A percentile compares a stretch with the other conserved stretches of the same genome.
Conservation (phyloP, 352 stramenopile genomes). For the Pythium folliculosum region DNA sequence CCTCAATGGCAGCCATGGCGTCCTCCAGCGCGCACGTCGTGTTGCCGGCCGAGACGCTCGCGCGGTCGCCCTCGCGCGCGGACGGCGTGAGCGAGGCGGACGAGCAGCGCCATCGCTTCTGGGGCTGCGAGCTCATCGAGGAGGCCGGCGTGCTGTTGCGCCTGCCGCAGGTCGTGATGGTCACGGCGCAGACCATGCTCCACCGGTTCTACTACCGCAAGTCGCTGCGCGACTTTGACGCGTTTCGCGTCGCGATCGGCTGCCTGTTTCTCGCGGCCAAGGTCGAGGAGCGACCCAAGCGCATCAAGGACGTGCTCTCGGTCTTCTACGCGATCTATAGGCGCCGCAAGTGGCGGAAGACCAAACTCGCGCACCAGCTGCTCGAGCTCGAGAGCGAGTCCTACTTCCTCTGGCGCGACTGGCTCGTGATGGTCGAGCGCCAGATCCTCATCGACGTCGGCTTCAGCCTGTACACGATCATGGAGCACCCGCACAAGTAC, state of each 20-base stretch:
- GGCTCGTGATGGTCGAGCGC: conserved; percentile 87
- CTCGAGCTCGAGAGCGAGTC: conserved; percentile 63
- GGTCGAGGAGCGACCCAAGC: conserved; percentile 84
- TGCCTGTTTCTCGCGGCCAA: conserved; percentile 91
- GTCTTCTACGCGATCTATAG: conserved; percentile 90
- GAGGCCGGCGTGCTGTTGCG: conserved; percentile 86
- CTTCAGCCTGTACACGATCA: conserved; percentile 92
- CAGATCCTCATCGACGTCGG: conserved; percentile 92
- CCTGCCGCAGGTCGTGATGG: conserved; percentile 89
- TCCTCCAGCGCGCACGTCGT: conserved; percentile 37
- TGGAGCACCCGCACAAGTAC: conserved; percentile 93
- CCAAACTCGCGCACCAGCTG: conserved; percentile 56
- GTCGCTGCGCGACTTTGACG: conserved; percentile 86
- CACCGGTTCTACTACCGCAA: conserved; percentile 91
- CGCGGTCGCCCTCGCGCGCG: conserved; percentile 47
- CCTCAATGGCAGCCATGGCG: conserved; percentile 1
- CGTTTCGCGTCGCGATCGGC: conserved; percentile 86
- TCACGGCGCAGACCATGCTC: conserved; percentile 89
- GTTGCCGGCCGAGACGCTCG: conserved; percentile 43
- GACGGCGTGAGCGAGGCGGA: conserved; percentile 38
- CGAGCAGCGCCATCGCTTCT: conserved; percentile 76
- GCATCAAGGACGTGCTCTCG: conserved; percentile 79
- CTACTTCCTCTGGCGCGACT: conserved; percentile 77
- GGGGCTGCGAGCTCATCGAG: conserved; percentile 90
- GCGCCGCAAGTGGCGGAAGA: conserved; percentile 59